Base-by-base conservation (phyloP, 1,139 yeast species). In the Protomyces gravidus region DNA sequence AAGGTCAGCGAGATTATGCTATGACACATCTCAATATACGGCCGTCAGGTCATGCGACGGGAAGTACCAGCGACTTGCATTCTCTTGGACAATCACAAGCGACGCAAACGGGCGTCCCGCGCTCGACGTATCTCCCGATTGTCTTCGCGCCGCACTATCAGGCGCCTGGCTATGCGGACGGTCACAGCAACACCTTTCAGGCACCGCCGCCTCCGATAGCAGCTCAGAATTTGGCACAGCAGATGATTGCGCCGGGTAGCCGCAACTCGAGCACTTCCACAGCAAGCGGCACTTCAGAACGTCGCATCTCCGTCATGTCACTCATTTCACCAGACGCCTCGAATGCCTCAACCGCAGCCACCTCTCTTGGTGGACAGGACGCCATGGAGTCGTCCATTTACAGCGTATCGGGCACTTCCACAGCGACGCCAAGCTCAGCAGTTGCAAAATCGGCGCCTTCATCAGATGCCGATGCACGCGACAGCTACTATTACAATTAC, bases 241-340 rank as follows among this genome's bases (percentile, higher is more conserved):
- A 25, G 30, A 15, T 45, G 19, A 13, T 23, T 25, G 30, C 30
- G 9, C 48, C 30, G 11, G 21, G 36, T 13, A 53, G 58, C 19
- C 50, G 58, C 27, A 53, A 53, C 27, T 53, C 58, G 6, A 53
- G 58, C 28, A 50, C 58, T 0, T 45, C 51, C 27, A 53, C 47
- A 7, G 58, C 58, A 4, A 53, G 58, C 19, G 58, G 58, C 5
- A 36, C 33, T 13, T 53, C 58, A 15, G 58, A 53, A 40, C 50
- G 58, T 6, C 58, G 58, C 19, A 53, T 53, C 15, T 53, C 58
- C 15, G 58, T 53, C 17, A 21, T 46, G 27, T 45, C 51, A 23
- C 39, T 53, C 27, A 53, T 53, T 15, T 53, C 58, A 6, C 48
- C 58, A 4, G 58, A 53, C 13, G 36, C 47, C 4, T 25, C 30